Base-by-base conservation (phyloP, 192 early-diverging fungal species). In the Phycomyces blakesleeanus region DNA sequence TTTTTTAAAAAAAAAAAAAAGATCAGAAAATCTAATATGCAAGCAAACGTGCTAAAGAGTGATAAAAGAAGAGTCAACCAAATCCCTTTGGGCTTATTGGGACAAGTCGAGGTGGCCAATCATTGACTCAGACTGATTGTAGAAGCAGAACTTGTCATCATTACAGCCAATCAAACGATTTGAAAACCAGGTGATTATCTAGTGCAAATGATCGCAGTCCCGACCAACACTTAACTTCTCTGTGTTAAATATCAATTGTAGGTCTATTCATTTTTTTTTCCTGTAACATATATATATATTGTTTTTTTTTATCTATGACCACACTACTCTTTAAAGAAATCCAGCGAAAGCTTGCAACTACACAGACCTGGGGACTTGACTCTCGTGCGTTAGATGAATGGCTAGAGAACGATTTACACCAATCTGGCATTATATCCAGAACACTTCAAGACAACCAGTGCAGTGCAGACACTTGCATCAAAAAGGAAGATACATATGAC, bases 341-440 rank as follows among this genome's bases (percentile, higher is more conserved):
- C 15, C 18, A 55, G 10, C 22, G 27, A 29, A 55, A 55, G 27
- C 16, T 16, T 26, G 16, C 16, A 40, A 21, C 61, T 16, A 38
- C 27, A 21, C 21, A 27, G 26, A n/a, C 34, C 11, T 52, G 34
- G 50, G 59, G 59, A 34, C 27, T 68, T 16, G 55, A 29, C 22
- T 47, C 53, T 44, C 40, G 42, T 12, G 42, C 59, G n/a, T 61
- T 73, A 39, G 71, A 73, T 54, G 65, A 73, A 21, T 67, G 71
- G 65, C 42, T 67, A 20, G 71, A 73, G 56, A 67, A 57, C 12
- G 71, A 67, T 38, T 55, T 73, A 9, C 65, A 55, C 26, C 61
- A 67, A 62, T 57, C 54, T 26, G 71, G 71, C 24, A 67, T 73
- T 51, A 29, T 79, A 54, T 38, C 64, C 5, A 24, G 29, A 22